Evolutionary conservation across 257 asterid species (phyloP).

Genomic region (Petrea volubilis): DNA sequence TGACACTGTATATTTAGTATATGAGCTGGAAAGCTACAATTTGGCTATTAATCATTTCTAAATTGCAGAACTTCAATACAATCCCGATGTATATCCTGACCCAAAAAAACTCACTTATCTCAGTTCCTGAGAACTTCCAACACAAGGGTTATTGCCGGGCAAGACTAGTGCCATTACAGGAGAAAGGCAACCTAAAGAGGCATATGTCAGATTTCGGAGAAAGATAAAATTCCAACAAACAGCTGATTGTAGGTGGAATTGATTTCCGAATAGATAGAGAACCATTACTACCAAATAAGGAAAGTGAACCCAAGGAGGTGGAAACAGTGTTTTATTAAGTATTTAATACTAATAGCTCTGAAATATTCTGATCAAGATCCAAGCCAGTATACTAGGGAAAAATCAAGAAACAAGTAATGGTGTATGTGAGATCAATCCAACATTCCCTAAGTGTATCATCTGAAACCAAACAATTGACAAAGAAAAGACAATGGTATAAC

Average conservation of each 20-base stretch:
- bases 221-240: neutral
- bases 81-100: neutral
- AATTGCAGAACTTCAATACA: neutral
- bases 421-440: neutral
- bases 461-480: neutral
- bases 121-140: neutral
- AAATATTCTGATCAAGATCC: neutral
- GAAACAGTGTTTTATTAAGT: neutral
- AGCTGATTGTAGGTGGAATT: neutral
- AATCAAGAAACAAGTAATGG: neutral
- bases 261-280: neutral
- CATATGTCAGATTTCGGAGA: neutral
- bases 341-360: neutral
- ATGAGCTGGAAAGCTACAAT: neutral
- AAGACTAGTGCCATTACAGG: neutral
- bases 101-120: neutral
- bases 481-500: neutral
- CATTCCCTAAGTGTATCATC: neutral
- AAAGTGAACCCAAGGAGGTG: slow-evolving; percentile 7
- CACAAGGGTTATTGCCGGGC: neutral
- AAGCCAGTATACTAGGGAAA: neutral
- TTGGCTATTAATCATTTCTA: neutral
- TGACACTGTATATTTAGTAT: neutral
- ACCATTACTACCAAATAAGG: neutral
- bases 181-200: neutral